phyloP scores from a whole-genome alignment of 441 rosid species.

The Populus hybrid region DNA sequence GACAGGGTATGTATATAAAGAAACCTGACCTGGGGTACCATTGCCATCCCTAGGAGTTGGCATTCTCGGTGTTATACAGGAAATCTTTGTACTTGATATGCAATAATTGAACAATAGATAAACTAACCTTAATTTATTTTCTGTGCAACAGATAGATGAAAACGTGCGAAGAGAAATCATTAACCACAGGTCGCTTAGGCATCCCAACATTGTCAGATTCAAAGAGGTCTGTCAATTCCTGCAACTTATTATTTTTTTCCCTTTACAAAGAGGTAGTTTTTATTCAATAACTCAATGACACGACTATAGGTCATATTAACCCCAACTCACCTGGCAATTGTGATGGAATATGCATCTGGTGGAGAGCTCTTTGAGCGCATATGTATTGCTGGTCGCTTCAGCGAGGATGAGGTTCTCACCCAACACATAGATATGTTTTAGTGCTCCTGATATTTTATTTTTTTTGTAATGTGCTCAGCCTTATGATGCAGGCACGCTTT shows the following conservation, averaged over 20 bases:
- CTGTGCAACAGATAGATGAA: slow-evolving; percentile 75
- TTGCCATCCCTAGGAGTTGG: too few relatives aligned
- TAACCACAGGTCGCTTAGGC: slow-evolving; percentile 89
- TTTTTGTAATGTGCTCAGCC: neutral
- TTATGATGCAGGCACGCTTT: slow-evolving; percentile 75
- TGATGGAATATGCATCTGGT: slow-evolving; percentile 98
- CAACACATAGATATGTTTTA: neutral
- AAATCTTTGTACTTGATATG: neutral
- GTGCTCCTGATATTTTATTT: neutral
- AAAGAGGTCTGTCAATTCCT: slow-evolving; percentile 67
- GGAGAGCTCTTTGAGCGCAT: slow-evolving; percentile 97
- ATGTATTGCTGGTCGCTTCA: slow-evolving; percentile 96
- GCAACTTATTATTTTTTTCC: neutral
- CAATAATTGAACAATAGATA: neutral
- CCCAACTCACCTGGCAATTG: slow-evolving; percentile 97
- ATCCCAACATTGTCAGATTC: slow-evolving; percentile 95
- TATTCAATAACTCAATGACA: slow-evolving; percentile 9
- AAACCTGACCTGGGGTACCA: too few relatives aligned
- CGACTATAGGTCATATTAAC: slow-evolving; percentile 71
- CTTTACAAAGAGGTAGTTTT: neutral
- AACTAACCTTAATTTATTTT: neutral
- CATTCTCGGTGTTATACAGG: neutral
- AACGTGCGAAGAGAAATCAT: slow-evolving; percentile 95
- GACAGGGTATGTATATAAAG: too few relatives aligned
- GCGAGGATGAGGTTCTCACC: slow-evolving; percentile 85